phyloP scores from a whole-genome alignment of 139 green algal genomes.

The Axilococcus clingmanii region DNA sequence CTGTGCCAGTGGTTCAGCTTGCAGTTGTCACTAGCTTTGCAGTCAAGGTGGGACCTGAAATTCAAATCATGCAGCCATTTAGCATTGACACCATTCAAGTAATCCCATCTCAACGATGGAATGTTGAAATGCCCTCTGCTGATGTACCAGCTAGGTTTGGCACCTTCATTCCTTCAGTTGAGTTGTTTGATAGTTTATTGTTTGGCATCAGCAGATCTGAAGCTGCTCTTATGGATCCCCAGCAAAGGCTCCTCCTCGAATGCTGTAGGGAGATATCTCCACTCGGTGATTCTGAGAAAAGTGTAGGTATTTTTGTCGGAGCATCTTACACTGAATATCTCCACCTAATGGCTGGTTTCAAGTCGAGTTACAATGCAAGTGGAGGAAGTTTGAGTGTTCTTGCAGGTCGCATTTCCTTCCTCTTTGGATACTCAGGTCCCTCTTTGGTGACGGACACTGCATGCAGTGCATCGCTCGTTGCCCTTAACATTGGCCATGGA shows the following conservation, averaged over 20 bases:
- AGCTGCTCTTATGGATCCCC: slow-evolving; percentile 42
- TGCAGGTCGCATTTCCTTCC: slow-evolving; percentile 6
- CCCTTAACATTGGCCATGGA: slow-evolving; percentile 13
- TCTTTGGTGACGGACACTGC: slow-evolving; percentile 56
- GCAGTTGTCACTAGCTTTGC: background rate
- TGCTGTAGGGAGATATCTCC: slow-evolving; percentile 2
- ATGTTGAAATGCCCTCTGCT: slow-evolving; percentile 4
- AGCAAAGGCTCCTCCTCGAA: slow-evolving; percentile 48
- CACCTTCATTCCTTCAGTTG: slow-evolving; percentile 27
- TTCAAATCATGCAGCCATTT: too few species aligned
- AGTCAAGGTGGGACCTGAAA: too few species aligned
- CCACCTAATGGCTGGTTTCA: slow-evolving; percentile 2
- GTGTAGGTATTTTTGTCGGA: slow-evolving; percentile 62
- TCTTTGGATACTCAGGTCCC: slow-evolving; percentile 41
- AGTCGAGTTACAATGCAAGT: slow-evolving; percentile 17
- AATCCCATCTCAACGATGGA: slow-evolving; percentile 34
- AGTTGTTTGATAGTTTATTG: slow-evolving; percentile 40
- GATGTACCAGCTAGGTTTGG: slow-evolving; percentile 21
- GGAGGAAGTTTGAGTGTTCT: slow-evolving; percentile 34
- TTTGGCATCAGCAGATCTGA: slow-evolving; percentile 46
- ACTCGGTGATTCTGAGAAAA: background rate
- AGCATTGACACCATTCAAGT: background rate
- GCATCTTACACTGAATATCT: slow-evolving; percentile 17
- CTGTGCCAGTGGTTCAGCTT: slow-evolving; percentile 7
- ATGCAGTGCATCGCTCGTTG: slow-evolving; percentile 6